Evolutionary conservation across 2,329 filamentous ascomycete species (phyloP), one percentile per base, ranked within the genome.

Genomic region (Xylaria sp.): DNA sequence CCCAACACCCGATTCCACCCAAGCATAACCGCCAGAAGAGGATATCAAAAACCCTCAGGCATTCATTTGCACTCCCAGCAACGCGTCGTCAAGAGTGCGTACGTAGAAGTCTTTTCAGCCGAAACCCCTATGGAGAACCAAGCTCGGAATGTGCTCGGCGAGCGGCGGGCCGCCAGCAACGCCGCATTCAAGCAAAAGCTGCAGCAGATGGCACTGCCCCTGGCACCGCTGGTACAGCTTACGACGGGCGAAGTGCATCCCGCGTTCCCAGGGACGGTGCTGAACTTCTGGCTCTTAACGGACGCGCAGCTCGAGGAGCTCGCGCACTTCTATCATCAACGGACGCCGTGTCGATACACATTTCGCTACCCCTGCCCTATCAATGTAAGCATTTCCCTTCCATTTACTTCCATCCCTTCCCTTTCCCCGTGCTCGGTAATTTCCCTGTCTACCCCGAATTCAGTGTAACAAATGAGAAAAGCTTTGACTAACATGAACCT

Each of bases 241-340:
- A 83, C 83, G 26, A 87, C 86, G 1, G 90, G 90, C 59, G 76
- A 80, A n/a, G 81, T 90, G 2, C 90, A 92, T 75, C 87, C 89
- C 0, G 78, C 82, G 64, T 94, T 92, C 78, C 92, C 92, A 1
- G 75, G 77, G 23, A 92, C 88, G 3, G 83, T 93, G 63, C 87
- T 94, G 54, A 85, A 87, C 77, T 93, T 92, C 80, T 92, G 90
- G 86, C 88, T 93, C 38, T 85, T 94, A 44, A 93, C 90, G 17
- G 89, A 92, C 77, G 80, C 80, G 36, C 85, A 94, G 80, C 88
- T 93, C 63, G 91, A 94, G 80, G 82, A 83, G 63, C 85, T 94
- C 48, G 91, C 91, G 3, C 82, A 85, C 72, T 93, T 91, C 80
- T 94, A 93, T 82, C 90, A 92, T 81, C 92, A 94, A 81, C 85